Evolutionary conservation across 768 basidiomycete genomes (phyloP), one percentile per base, ranked within the genome.

Genomic region (Goffeauzyma gilvescens): DNA sequence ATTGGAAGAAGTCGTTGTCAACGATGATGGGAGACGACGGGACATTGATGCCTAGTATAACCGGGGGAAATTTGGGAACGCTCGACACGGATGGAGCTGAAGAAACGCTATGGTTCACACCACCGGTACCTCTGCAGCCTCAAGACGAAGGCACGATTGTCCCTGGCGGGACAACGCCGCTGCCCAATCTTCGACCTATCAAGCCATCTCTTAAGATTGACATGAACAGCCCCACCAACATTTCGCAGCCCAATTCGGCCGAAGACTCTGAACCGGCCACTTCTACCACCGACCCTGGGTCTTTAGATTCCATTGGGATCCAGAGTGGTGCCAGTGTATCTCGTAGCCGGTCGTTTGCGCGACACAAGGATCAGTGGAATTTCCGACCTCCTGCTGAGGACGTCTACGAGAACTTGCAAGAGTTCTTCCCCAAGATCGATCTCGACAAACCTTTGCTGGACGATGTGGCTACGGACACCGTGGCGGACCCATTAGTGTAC

Each of bases 401-500:
- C 52, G 80, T 98, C 32, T 85, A 86, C 58, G 81, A 95, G 32
- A 76, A 81, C 43, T 71, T 98, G 6, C 84, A 95, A 53, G 77
- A 80, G 48, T 95, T 84, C 69, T 98, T 98, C 71, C 89, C 90
- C 1, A 78, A 81, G 50, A 83, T 93, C 58, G 87, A 95, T 56
- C 74, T 96, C 36, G 93, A 96, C 63, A 81, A 86, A 58, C 87
- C 89, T 2, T 79, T 96, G 50, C 81, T 95, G 41, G 90, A 96
- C 53, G 76, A 79, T 24, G 72, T 70, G 30, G 45, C 17, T 9
- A n/a, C n/a, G n/a, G n/a, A n/a, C n/a, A n/a, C n/a, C n/a, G n/a
- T n/a, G n/a, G n/a, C n/a, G n/a, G n/a, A n/a, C n/a, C n/a, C n/a
- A n/a, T n/a, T n/a, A n/a, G n/a, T n/a, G n/a, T n/a, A n/a, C n/a